Evolutionary conservation across 495 filamentous ascomycete species (phyloP), one percentile per base, ranked within the genome.

Genomic region (Pseudoneurospora amorphoporcata): DNA sequence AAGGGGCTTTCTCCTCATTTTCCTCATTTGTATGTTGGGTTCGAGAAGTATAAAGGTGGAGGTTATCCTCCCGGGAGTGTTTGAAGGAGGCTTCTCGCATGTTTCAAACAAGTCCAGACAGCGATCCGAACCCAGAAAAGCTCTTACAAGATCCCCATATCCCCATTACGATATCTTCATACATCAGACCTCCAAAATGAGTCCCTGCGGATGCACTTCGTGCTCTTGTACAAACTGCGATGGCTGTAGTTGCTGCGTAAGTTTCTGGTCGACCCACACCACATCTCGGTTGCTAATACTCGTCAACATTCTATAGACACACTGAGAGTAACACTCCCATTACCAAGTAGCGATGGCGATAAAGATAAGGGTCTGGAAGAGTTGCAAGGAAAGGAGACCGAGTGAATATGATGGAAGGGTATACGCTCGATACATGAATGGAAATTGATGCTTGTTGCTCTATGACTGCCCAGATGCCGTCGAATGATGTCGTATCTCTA

Each of bases 221-320:
- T 80, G 78, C 77, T 75, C 74, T 14, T 79, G 78, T 74, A 19
- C 70, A 4, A 72, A 17, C 47, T 79, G 78, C 45, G 39, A 69
- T 32, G 58, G 45, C n/a, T 78, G 77, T 72, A 70, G 47, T 35
- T 80, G 78, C 78, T 80, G 77, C 74, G 78, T 78, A 47, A 65
- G 76, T 74, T 29, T 19, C 47, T 14, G 47, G 17, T 38, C 14
- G n/a, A 8, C 2, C 16, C 8, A 47, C 7, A 35, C 8, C 3
- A 12, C 47, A 32, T 29, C 8, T 3, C 17, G 58, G 32, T 12
- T 29, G 19, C 47, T 58, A 14, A 14, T 14, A 9, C 4, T 14
- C 4, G 3, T 29, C 19, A 58, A 47, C 9, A 12, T 58, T 58
- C 43, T n/a, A 19, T 29, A 58, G 47, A 14, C 29, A 35, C 53